phyloP scores from a whole-genome alignment of 805 yeast genomes.

The Starmerella powellii region DNA sequence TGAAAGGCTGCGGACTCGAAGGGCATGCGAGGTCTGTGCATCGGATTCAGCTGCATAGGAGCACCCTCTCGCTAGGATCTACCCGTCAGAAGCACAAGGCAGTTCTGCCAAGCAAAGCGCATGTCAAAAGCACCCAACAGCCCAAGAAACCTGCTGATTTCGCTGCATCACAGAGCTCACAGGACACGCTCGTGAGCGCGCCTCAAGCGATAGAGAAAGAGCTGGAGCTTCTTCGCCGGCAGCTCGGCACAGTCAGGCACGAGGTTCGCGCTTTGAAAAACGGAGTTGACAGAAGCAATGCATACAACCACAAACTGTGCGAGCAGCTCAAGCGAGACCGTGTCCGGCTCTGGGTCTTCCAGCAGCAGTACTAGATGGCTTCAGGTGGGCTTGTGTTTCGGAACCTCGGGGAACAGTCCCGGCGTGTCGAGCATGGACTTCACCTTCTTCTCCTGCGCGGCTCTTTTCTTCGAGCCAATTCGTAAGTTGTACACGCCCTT shows the following conservation, averaged over 20 bases:
- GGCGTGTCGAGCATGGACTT: constrained; percentile 26
- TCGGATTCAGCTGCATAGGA: no score
- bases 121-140: background rate
- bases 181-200: background rate
- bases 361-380: background rate
- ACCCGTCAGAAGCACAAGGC: no score
- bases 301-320: background rate
- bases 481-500: constrained; percentile 35
- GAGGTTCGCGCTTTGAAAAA: background rate
- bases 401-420: constrained; percentile 29
- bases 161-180: background rate
- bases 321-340: background rate
- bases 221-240: background rate
- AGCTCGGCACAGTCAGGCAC: background rate
- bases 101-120: no score
- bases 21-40: no score
- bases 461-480: constrained; percentile 25
- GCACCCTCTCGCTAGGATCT: no score
- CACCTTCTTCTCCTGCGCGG: constrained; percentile 26
- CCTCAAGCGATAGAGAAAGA: background rate
- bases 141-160: no score
- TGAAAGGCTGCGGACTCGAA: no score
- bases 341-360: background rate
- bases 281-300: background rate
- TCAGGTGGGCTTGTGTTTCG: constrained; percentile 22